phyloP scores from a whole-genome alignment of 129 eudicot genomes.

The Deinandra increscens region DNA sequence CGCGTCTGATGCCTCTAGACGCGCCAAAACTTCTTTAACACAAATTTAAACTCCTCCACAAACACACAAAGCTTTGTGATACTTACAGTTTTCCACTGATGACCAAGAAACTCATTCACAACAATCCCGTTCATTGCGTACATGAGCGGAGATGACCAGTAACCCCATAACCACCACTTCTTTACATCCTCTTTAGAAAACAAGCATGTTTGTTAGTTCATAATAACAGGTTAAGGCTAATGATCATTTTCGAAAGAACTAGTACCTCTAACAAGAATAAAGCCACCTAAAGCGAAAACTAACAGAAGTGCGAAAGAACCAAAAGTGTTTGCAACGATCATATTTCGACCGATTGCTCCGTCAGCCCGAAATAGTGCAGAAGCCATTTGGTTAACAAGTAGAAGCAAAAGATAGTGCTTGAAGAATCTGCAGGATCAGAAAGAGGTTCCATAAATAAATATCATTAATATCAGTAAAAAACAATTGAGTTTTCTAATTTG shows the following conservation, averaged over 20 bases:
- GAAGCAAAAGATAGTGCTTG: slow-evolving; percentile 43
- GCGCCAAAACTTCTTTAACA: background rate
- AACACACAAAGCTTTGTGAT: slow-evolving; percentile 18
- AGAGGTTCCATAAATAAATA: slow-evolving; percentile 13
- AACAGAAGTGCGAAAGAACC: slow-evolving; percentile 49
- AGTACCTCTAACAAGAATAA: slow-evolving; percentile 46
- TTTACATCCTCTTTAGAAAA: slow-evolving; percentile 44
- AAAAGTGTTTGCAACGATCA: slow-evolving; percentile 61
- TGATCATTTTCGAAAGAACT: background rate
- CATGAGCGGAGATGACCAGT: slow-evolving; percentile 83
- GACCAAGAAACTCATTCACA: slow-evolving; percentile 78
- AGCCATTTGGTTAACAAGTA: slow-evolving; percentile 51
- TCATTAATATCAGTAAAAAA: background rate
- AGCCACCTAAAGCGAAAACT: slow-evolving; percentile 48
- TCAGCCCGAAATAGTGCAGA: slow-evolving; percentile 47
- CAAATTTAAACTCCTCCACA: background rate
- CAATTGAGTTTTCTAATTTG: background rate
- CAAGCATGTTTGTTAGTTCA: slow-evolving; percentile 3
- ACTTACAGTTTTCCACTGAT: slow-evolving; percentile 62
- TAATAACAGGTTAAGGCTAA: background rate
- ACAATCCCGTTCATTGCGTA: slow-evolving; percentile 68
- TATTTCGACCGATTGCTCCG: slow-evolving; percentile 59
- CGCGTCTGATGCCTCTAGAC: too few relatives aligned
- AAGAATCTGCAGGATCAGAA: slow-evolving; percentile 48
- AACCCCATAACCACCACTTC: slow-evolving; percentile 96